phyloP scores from a whole-genome alignment of 768 basidiomycete genomes.

The Boletus sp. region DNA sequence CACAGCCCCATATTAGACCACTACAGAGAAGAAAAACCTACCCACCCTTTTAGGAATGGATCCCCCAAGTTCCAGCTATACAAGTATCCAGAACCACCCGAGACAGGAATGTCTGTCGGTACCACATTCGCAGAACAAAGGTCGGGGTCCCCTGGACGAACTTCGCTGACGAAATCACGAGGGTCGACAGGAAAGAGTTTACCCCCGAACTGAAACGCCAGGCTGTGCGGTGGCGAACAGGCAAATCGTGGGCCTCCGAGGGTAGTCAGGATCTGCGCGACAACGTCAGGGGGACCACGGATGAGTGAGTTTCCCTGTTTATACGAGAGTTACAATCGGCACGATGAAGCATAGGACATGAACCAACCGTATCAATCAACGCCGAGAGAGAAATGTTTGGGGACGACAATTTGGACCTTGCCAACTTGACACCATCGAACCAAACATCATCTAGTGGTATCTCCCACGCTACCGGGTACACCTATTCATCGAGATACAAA shows the following conservation, averaged over 20 bases:
- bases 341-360: background rate
- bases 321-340: background rate
- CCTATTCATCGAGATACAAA: conserved; percentile 28
- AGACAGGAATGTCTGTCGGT: conserved; percentile 57
- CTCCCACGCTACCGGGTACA: conserved; percentile 70
- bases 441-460: conserved; percentile 67
- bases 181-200: conserved; percentile 70
- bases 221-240: conserved; percentile 58
- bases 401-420: conserved; percentile 49
- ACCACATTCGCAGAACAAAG: conserved; percentile 55
- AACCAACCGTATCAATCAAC: conserved; percentile 63
- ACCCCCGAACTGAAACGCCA: conserved; percentile 69
- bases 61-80: conserved; percentile 78
- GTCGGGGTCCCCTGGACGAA: conserved; percentile 34
- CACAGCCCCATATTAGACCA: background rate
- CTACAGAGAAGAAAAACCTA: conserved; percentile 3
- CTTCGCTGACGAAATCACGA: conserved; percentile 59
- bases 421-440: conserved; percentile 61
- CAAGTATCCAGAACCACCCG: conserved; percentile 49
- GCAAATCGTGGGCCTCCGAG: conserved; percentile 49
- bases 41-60: conserved; percentile 74
- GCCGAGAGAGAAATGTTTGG: conserved; percentile 55
- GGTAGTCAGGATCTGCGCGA: conserved; percentile 42
- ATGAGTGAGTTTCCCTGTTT: conserved; percentile 71
- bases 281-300: conserved; percentile 67